Base-by-base conservation (phyloP, 2,329 filamentous ascomycete genomes). In the Laburnicola sp. region DNA sequence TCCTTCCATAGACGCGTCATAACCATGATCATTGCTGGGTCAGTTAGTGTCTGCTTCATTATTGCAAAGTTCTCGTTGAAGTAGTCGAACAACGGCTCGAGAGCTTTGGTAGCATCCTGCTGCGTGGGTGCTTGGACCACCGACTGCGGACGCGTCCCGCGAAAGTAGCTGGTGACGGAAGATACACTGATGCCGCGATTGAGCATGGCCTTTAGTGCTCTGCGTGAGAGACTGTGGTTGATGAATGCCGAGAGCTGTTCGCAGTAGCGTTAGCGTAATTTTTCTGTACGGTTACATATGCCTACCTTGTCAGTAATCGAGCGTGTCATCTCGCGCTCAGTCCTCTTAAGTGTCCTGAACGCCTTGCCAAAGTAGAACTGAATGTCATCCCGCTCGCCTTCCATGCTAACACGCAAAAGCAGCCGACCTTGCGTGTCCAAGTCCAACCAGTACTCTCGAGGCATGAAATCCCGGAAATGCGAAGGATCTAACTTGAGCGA, bases 1-100 rank as follows among this genome's bases (percentile, higher is more conserved):
- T 99, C 94, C 75, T 99, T 99, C 94, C 94, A 99, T 4, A 99
- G 77, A 38, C 94, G 86, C 22, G 91, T 95, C 94, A 99, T 99
- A 63, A 99, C 94, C 70, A 94, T 92, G 63, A 92, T 86, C 93
- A 99, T 97, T n/a, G 94, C 95, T 50, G 91, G 87, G 51, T 91
- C 88, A 1, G 94, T 97, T 50, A 99, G 79, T 0, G 93, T 97
- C 73, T 94, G 86, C 76, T 97, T 97, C 92, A 99, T 96, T 62
- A 97, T 96, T 52, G 91, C 91, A 74, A 99, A 99, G 67, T 99
- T 99, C 70, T 97, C 93, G 70, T 99, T 90, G 69, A 99, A 99
- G 72, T 99, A 99, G 47, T 86, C 83, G 69, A 97, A 94, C 0
- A 99, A 81, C 3, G 91, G 88, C 61, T 88, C 86, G 9, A 99